Conservation (phyloP, 208 protist genomes). For the Leptomonas seymouri region DNA sequence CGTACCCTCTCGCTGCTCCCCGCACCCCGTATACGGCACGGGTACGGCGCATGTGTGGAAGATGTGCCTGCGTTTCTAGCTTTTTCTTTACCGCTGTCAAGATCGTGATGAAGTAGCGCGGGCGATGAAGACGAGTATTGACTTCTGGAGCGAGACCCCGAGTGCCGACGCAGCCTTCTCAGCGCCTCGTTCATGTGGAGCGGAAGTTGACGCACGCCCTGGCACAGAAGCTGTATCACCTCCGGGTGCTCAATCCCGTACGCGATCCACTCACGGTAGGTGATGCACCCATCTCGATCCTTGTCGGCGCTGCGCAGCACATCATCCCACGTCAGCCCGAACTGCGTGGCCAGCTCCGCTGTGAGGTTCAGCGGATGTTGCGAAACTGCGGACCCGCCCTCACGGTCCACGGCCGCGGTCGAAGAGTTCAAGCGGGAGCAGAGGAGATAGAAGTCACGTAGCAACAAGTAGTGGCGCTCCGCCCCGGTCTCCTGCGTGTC, state of each 20-base stretch:
- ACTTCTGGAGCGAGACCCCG: neutral
- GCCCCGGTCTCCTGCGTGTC: conserved; percentile 21
- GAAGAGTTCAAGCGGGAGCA: conserved; percentile 14
- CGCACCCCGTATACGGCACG: conserved; percentile 11
- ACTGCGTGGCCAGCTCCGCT: conserved; percentile 9
- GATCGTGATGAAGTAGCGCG: neutral
- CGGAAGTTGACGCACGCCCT: conserved; percentile 14
- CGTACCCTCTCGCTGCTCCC: neutral
- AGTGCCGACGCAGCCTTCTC: neutral
- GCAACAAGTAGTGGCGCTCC: conserved; percentile 40
- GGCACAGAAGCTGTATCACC: conserved; percentile 43
- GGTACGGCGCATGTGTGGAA: neutral
- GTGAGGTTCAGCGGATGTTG: conserved; percentile 2
- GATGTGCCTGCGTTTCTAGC: neutral
- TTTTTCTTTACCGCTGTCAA: neutral
- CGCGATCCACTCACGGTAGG: conserved; percentile 56
- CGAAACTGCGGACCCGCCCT: conserved; percentile 4
- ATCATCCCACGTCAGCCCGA: conserved; percentile 29
- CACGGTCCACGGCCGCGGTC: conserved; percentile 12
- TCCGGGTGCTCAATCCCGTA: conserved; percentile 48
- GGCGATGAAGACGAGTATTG: neutral
- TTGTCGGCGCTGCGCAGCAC: conserved; percentile 53
- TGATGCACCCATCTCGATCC: conserved; percentile 52
- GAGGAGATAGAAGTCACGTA: conserved; percentile 47
- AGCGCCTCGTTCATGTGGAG: conserved; percentile 17